phyloP scores from a whole-genome alignment of 2,329 filamentous ascomycete species.

The Calonectria honghensis region DNA sequence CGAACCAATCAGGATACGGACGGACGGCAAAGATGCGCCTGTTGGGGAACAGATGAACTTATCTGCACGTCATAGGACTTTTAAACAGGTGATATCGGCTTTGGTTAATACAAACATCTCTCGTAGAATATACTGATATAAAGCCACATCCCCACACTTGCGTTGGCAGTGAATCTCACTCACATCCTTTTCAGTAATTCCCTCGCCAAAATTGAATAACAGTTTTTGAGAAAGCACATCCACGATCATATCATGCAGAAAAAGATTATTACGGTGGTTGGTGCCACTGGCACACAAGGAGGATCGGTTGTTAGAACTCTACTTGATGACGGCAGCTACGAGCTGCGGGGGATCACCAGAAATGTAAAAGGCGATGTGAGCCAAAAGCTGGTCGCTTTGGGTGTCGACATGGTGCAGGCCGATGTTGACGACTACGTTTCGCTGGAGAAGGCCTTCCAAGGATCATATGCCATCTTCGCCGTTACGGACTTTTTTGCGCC shows the following conservation, averaged over 20 bases:
- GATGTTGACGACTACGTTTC: conserved; percentile 57
- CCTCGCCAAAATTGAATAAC: not conserved
- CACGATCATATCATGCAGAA: not conserved
- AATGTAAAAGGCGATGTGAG: conserved; percentile 57
- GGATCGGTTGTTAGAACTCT: conserved; percentile 63
- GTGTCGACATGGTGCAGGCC: conserved; percentile 60
- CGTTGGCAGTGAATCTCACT: not conserved
- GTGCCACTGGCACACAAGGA: conserved; percentile 65
- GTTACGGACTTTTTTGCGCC: conserved; percentile 60
- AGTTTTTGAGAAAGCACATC: too few relatives aligned
- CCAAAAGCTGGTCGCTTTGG: conserved; percentile 55
- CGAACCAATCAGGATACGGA: not conserved
- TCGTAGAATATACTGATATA: not conserved
- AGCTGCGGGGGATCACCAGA: conserved; percentile 63
- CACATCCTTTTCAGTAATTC: not conserved
- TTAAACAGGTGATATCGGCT: not conserved
- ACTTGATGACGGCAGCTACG: conserved; percentile 61
- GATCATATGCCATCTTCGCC: conserved; percentile 60
- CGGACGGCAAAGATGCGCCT: not conserved
- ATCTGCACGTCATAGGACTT: not conserved
- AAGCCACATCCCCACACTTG: not conserved
- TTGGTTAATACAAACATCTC: not conserved
- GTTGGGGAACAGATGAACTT: not conserved
- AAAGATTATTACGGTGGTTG: conserved; percentile 57
- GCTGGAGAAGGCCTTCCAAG: conserved; percentile 56